These are phyloP conservation scores for Hirsutella rhossiliensis DNA, from an alignment of 2,329 filamentous ascomycete genomes.

Conservation along the genomic window DNA sequence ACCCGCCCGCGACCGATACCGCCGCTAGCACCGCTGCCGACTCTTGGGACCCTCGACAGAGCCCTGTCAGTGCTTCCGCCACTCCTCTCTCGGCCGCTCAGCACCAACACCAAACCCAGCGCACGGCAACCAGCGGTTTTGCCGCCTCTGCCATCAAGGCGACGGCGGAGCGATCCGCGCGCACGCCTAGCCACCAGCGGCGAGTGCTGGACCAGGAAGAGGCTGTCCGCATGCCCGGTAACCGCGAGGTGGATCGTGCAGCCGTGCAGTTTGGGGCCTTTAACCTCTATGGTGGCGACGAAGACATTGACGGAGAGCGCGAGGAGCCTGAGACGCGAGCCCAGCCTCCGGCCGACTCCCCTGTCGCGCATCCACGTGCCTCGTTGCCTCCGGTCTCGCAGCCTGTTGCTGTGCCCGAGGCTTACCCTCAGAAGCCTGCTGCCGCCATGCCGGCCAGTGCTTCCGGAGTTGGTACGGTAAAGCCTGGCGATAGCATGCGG, in stretches of 20 bases:
- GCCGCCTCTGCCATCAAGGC: constrained; percentile 76
- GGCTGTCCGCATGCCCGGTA: constrained; percentile 94
- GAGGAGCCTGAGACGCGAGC: constrained; percentile 92
- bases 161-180: constrained; percentile 46
- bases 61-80: constrained; percentile 44
- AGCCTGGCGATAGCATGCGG: constrained; percentile 4
- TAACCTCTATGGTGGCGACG: constrained; percentile 71
- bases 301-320: constrained; percentile 86
- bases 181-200: constrained; percentile 71
- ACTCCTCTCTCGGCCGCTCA: constrained; percentile 56
- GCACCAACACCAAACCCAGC: constrained; percentile 46
- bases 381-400: constrained; percentile 66
- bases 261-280: constrained; percentile 96
- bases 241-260: constrained; percentile 85
- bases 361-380: constrained; percentile 71
- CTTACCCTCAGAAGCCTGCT: constrained; percentile 43
- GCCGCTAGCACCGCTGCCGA: constrained; percentile 82
- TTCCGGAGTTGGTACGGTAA: constrained; percentile 18
- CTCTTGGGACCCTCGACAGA: constrained; percentile 62
- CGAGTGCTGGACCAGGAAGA: constrained; percentile 91
- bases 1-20: constrained; percentile 67
- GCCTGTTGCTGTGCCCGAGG: constrained; percentile 40
- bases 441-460: constrained; percentile 28
- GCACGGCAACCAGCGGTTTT: constrained; percentile 50
- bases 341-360: constrained; percentile 88